phyloP scores from a whole-genome alignment of 2,329 filamentous ascomycete species.

The Albifimbria verrucaria region DNA sequence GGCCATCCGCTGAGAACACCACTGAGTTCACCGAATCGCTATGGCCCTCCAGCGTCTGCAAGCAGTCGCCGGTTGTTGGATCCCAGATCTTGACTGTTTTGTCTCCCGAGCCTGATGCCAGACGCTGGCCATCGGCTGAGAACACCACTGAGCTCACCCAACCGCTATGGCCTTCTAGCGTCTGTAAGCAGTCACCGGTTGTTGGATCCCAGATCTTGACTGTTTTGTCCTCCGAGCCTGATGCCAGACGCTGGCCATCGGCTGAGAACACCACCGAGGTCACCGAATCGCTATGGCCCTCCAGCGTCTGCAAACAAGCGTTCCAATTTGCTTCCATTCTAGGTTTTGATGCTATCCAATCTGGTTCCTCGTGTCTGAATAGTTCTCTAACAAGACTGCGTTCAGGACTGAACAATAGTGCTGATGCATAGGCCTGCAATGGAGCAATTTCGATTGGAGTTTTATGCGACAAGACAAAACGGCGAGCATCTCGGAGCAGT shows the following conservation, averaged over 20 bases:
- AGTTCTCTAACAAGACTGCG: constrained; percentile 3
- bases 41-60: constrained; percentile 5
- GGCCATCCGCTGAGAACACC: constrained; percentile 3
- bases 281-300: constrained; percentile 1
- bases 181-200: constrained; percentile 2
- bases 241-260: constrained; percentile 3
- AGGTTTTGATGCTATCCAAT: constrained; percentile 6
- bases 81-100: constrained; percentile 9
- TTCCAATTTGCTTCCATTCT: constrained; percentile 5
- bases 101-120: constrained; percentile 5
- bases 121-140: neutral
- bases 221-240: constrained; percentile 2
- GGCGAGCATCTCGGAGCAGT: constrained; percentile 4
- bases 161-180: constrained; percentile 4
- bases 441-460: constrained; percentile 2
- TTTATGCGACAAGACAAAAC: constrained; percentile 4
- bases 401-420: constrained; percentile 3
- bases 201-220: constrained; percentile 9
- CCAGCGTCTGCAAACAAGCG: constrained; percentile 7
- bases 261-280: constrained; percentile 2
- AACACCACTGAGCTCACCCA: neutral
- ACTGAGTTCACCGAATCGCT: neutral
- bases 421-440: constrained; percentile 4
- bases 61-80: neutral
- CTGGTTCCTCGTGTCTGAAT: constrained; percentile 1